Evolutionary conservation across 1,284 basidiomycete species (phyloP), one percentile per base, ranked within the genome.

Genomic region (Austroboletus niveus): DNA sequence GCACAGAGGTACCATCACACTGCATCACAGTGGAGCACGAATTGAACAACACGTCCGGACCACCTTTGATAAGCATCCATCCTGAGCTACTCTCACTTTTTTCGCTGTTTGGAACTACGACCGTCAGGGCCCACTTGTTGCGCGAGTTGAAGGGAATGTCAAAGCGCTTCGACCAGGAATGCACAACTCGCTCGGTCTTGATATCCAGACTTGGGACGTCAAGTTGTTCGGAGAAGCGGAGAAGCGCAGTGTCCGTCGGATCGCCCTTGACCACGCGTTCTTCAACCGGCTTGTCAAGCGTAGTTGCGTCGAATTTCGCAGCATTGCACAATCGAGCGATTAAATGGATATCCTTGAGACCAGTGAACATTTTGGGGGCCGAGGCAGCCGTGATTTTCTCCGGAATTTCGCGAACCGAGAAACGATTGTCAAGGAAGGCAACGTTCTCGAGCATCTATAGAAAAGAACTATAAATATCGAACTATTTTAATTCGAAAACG

Each of bases 111-210:
- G 66, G 31, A 11, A 65, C 42, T 1, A 70, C 60, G 42, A 74
- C 63, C 40, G 75, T 78, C 49, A 82, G 73, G 78, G 85, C 85
- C 74, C 79, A 86, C 64, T 86, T 87, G 62, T 84, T 84, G 64
- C 77, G 78, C 14, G 82, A 84, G 65, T 81, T 84, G 72, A 86
- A 87, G 7, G 78, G 77, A 45, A 80, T 71, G 50, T 77, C 73
- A 45, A 76, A 76, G 8, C 57, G 45, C 69, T 65, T 57, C 57
- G 2, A 50, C 52, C 47, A 71, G 55, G 14, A 74, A 57, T 2
- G 58, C 41, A n/a, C 60, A 2, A 39, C 4, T 5, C 11, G 38
- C n/a, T 8, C 38, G 8, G 64, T 52, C 34, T 64, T 43, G 42
- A 69, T 53, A 24, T 36, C 27, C 5, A 62, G 53, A 24, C 51